These are phyloP conservation scores for Pseudoperonospora humuli DNA, from an alignment of 352 stramenopile species.

Conservation along the genomic window DNA sequence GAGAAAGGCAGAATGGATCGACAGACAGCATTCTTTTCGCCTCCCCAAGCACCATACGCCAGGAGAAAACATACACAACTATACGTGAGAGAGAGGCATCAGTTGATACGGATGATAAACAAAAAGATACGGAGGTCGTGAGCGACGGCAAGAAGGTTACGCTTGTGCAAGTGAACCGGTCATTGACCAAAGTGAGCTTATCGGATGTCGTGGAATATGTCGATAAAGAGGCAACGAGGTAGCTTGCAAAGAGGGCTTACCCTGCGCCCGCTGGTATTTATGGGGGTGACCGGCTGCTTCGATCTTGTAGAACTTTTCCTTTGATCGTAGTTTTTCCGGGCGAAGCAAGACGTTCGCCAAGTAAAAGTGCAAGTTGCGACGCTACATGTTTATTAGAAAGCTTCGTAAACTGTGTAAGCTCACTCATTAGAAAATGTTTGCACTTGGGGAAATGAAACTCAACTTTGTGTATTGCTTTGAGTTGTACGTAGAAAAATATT, in stretches of 20 bases:
- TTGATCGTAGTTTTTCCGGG: too few relatives aligned
- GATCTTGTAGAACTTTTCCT: too few relatives aligned
- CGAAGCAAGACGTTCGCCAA: too few relatives aligned
- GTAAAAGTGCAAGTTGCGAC: too few relatives aligned
- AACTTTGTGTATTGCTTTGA: too few relatives aligned
- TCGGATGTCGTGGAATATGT: conserved; percentile 16
- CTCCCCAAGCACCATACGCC: conserved; percentile 12
- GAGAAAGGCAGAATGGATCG: conserved; percentile 9
- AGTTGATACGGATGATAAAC: neutral
- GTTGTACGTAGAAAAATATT: too few relatives aligned
- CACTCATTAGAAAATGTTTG: too few relatives aligned
- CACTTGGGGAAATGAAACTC: too few relatives aligned
- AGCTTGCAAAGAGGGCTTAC: conserved; percentile 6
- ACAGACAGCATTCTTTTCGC: conserved; percentile 29
- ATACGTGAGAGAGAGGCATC: conserved; percentile 5
- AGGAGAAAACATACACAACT: conserved; percentile 5
- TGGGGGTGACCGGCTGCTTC: conserved; percentile 1
- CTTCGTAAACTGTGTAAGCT: too few relatives aligned
- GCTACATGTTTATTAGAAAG: too few relatives aligned
- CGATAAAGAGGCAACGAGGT: conserved; percentile 10
- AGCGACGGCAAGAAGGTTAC: conserved; percentile 35
- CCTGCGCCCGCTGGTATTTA: conserved; percentile 19
- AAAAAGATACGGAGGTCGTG: conserved; percentile 24
- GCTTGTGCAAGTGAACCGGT: conserved; percentile 32
- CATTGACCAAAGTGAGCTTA: conserved; percentile 34